These are phyloP conservation scores for Chloranthus sessilifolius DNA, from an alignment of 164 flowering plant genomes.

Conservation along the genomic window DNA sequence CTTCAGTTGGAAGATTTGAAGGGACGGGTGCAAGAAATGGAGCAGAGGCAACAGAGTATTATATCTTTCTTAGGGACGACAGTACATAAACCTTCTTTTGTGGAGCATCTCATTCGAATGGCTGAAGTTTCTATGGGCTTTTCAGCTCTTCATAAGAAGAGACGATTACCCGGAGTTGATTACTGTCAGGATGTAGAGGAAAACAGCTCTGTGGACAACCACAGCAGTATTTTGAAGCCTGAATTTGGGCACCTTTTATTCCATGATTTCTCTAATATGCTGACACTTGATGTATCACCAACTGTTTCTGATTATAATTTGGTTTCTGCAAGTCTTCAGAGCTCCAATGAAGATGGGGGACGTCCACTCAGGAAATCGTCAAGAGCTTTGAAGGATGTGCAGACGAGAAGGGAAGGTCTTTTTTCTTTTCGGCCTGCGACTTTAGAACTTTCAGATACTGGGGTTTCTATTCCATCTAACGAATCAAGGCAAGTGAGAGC, in stretches of 20 bases:
- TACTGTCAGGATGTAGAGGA: constrained; percentile 34
- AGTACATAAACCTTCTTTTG: constrained; percentile 53
- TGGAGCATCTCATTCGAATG: constrained; percentile 53
- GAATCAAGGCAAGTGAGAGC: constrained; percentile 27
- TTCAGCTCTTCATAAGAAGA: constrained; percentile 65
- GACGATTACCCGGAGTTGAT: constrained; percentile 56
- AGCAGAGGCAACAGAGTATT: constrained; percentile 63
- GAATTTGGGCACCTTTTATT: constrained; percentile 47
- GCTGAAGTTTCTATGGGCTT: constrained; percentile 55
- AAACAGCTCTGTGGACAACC: constrained; percentile 42
- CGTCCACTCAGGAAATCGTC: constrained; percentile 39
- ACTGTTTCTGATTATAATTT: constrained; percentile 71
- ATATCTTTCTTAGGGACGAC: constrained; percentile 47
- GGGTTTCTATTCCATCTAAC: constrained; percentile 48
- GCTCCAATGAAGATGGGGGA: constrained; percentile 67
- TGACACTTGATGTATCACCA: constrained; percentile 73
- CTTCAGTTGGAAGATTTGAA: constrained; percentile 54
- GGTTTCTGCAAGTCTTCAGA: constrained; percentile 66
- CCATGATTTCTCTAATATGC: constrained; percentile 60
- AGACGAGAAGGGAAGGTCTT: constrained; percentile 28
- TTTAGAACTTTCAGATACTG: constrained; percentile 69
- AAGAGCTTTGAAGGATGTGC: constrained; percentile 35
- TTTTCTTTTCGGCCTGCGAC: constrained; percentile 37
- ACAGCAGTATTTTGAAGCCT: constrained; percentile 38
- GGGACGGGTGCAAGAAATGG: constrained; percentile 45